Evolutionary conservation across 2,329 filamentous ascomycete species (phyloP).

Genomic region (Didymella pomorum): DNA sequence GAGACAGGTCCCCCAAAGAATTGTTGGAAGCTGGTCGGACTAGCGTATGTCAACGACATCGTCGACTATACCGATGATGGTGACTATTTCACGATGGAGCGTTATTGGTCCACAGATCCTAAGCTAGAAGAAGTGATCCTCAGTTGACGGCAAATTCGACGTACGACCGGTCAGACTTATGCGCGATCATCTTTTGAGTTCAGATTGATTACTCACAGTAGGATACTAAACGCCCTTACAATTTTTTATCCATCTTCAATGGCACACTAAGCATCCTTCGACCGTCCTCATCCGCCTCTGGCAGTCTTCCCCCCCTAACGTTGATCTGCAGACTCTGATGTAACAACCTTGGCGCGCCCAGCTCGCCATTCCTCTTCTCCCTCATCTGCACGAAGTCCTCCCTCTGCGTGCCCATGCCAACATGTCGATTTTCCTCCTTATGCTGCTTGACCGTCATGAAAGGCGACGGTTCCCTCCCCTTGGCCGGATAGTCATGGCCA

Average conservation of each 20-base stretch:
- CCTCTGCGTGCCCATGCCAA: slow-evolving; percentile 34
- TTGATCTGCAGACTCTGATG: slow-evolving; percentile 53
- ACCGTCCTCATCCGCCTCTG: slow-evolving; percentile 20
- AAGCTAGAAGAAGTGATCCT: background rate
- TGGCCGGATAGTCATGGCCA: slow-evolving; percentile 49
- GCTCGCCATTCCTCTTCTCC: slow-evolving; percentile 38
- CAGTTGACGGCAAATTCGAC: too few species aligned
- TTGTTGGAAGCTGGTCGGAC: background rate
- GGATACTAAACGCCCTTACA: too few species aligned
- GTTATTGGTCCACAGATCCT: too few species aligned
- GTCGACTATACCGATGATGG: too few species aligned
- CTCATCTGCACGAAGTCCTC: slow-evolving; percentile 47
- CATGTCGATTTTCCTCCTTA: slow-evolving; percentile 46
- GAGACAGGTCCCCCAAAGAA: too few species aligned
- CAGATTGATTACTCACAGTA: too few species aligned
- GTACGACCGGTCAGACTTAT: too few species aligned
- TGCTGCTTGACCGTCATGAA: slow-evolving; percentile 50
- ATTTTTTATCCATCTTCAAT: background rate
- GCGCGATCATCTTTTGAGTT: too few species aligned
- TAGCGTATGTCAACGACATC: background rate
- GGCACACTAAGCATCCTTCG: slow-evolving; percentile 7
- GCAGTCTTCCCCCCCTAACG: slow-evolving; percentile 50
- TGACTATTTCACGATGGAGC: too few species aligned
- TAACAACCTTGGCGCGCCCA: slow-evolving; percentile 48
- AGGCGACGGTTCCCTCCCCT: slow-evolving; percentile 33